Evolutionary conservation across 1,284 basidiomycete species (phyloP).

Genomic region (Austropuccinia psidii): DNA sequence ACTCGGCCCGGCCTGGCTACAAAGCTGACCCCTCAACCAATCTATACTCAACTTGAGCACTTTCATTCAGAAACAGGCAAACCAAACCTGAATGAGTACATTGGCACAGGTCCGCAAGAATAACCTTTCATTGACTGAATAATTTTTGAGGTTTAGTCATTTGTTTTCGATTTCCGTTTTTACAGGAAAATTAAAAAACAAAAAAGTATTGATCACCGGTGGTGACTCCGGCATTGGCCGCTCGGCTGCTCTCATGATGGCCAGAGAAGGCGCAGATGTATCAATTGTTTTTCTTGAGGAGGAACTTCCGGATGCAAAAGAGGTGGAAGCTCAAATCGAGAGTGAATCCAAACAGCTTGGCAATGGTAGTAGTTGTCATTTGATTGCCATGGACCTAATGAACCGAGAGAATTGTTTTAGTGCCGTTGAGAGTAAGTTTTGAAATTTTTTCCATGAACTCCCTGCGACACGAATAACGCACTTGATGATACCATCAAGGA

Average conservation of each 20-base stretch:
- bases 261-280: slow-evolving; percentile 60
- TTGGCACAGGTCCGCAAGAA: slow-evolving; percentile 41
- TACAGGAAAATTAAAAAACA: slow-evolving; percentile 54
- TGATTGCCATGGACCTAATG: slow-evolving; percentile 53
- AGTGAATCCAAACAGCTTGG: slow-evolving; percentile 47
- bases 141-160: slow-evolving; percentile 38
- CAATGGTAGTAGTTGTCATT: slow-evolving; percentile 51
- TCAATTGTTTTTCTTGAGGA: slow-evolving; percentile 59
- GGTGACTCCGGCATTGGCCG: slow-evolving; percentile 60
- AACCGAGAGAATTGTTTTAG: slow-evolving; percentile 34
- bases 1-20: slow-evolving; percentile 16
- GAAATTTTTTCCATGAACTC: background rate
- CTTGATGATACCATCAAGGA: background rate
- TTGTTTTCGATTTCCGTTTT: slow-evolving; percentile 39
- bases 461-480: background rate
- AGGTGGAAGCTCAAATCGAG: slow-evolving; percentile 53
- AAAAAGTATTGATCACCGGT: slow-evolving; percentile 57
- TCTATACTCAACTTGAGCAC: slow-evolving; percentile 54
- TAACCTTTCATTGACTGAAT: background rate
- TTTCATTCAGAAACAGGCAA: slow-evolving; percentile 57
- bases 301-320: slow-evolving; percentile 55
- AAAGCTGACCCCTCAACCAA: slow-evolving; percentile 50
- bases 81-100: slow-evolving; percentile 55
- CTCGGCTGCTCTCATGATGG: slow-evolving; percentile 57
- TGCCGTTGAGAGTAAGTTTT: slow-evolving; percentile 29